A percentile compares a stretch with the other conserved stretches of the same genome.
Evolutionary conservation across 768 basidiomycete species (phyloP).

Genomic region (Asterophora lycoperdoides): DNA sequence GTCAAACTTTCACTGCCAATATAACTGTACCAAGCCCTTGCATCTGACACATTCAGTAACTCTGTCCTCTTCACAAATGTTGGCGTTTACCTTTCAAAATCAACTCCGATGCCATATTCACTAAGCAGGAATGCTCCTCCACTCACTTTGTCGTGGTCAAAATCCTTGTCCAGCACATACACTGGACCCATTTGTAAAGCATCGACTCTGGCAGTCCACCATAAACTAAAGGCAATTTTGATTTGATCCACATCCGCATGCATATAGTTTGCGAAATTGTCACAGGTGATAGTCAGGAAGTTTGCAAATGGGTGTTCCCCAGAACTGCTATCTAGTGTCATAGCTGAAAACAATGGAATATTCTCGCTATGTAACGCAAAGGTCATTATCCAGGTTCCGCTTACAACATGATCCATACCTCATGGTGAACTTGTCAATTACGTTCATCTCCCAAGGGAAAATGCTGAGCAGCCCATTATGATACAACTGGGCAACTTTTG

Average conservation of each 20-base stretch:
- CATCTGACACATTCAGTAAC: neutral
- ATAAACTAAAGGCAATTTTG: neutral
- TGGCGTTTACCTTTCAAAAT: neutral
- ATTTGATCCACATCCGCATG: neutral
- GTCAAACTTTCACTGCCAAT: neutral
- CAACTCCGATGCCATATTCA: neutral
- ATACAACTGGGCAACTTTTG: neutral
- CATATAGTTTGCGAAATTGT: neutral
- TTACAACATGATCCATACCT: neutral
- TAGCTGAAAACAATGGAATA: neutral
- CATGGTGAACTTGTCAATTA: neutral
- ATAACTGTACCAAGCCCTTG: neutral
- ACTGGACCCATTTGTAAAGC: neutral
- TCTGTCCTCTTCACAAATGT: neutral
- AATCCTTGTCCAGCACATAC: neutral
- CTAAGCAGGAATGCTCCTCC: neutral
- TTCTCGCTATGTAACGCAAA: neutral
- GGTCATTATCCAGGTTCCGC: neutral
- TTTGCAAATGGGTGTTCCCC: neutral
- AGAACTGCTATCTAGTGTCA: neutral
- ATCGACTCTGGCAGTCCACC: neutral
- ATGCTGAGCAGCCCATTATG: no score
- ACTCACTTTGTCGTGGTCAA: neutral
- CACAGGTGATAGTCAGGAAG: neutral
- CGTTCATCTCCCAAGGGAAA: neutral